phyloP scores from a whole-genome alignment of 2,329 filamentous ascomycete species.

The Xylaria sp. region DNA sequence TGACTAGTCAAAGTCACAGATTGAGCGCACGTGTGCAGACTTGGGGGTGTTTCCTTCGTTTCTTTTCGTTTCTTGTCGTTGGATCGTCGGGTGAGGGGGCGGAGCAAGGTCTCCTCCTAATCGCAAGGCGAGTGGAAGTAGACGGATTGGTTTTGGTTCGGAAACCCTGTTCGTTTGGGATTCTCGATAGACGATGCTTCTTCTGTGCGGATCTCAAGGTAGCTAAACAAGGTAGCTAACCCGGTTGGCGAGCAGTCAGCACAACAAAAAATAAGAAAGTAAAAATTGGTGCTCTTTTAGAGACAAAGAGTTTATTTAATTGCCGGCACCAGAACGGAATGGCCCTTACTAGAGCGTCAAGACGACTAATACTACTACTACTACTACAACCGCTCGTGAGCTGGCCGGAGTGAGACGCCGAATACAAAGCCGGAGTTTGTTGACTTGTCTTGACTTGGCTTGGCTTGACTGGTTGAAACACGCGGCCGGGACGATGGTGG shows the following conservation, averaged over 20 bases:
- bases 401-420: neutral
- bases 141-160: constrained; percentile 9
- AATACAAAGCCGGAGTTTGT: constrained; percentile 4
- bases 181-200: constrained; percentile 22
- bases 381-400: neutral
- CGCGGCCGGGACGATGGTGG: constrained; percentile 20
- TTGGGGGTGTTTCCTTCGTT: constrained; percentile 18
- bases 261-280: neutral
- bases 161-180: neutral
- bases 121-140: constrained; percentile 27
- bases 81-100: constrained; percentile 15
- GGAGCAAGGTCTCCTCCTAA: constrained; percentile 27
- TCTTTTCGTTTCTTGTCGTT: constrained; percentile 47
- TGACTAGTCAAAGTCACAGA: constrained; percentile 92
- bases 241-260: too few species aligned
- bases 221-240: constrained; percentile 23
- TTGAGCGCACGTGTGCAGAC: constrained; percentile 39
- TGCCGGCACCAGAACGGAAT: neutral
- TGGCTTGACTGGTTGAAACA: constrained; percentile 18
- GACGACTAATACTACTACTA: constrained; percentile 5
- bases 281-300: neutral
- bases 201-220: constrained; percentile 11
- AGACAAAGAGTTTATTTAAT: too few species aligned
- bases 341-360: constrained; percentile 19
- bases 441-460: constrained; percentile 4